Conservation (phyloP, 371 early-diverging fungal genomes). For the Mucor piriformis region DNA sequence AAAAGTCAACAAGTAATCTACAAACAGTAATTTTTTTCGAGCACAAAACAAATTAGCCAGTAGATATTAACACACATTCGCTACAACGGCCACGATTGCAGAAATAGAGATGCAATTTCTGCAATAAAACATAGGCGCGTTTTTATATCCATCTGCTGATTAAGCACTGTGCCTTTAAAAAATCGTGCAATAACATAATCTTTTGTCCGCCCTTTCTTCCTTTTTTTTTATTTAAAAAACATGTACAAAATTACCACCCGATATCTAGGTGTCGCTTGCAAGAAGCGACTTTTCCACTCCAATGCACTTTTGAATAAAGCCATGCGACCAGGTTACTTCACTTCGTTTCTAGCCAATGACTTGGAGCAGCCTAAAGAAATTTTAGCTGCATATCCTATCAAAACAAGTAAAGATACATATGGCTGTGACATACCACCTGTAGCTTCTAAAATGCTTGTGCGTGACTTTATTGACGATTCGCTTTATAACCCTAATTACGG, state of each 20-base stretch:
- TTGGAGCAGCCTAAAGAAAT: constrained; percentile 4
- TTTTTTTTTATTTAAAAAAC: not conserved
- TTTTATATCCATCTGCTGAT: no score
- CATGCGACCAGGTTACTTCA: constrained; percentile 25
- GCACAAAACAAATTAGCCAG: no score
- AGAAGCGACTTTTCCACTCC: not conserved
- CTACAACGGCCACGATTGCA: no score
- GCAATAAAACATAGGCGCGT: no score
- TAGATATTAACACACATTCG: no score
- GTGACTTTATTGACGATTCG: constrained; percentile 91
- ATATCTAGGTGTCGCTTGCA: not conserved
- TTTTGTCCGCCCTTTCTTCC: no score
- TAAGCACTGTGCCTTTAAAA: no score
- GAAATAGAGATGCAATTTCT: no score
- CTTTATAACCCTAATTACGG: constrained; percentile 92
- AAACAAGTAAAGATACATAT: constrained; percentile 24
- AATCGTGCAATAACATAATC: no score
- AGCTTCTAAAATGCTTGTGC: constrained; percentile 66
- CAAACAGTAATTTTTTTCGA: no score
- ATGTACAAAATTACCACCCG: not conserved
- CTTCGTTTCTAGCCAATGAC: constrained; percentile 8
- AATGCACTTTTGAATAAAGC: not conserved
- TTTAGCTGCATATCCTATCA: constrained; percentile 12
- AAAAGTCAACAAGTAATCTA: no score
- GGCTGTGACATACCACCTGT: constrained; percentile 40